Percentiles rank a stretch among this genome's conserved stretches.
Evolutionary conservation across 2,329 filamentous ascomycete species (phyloP).

Genomic region (Alternaria tenuissima): DNA sequence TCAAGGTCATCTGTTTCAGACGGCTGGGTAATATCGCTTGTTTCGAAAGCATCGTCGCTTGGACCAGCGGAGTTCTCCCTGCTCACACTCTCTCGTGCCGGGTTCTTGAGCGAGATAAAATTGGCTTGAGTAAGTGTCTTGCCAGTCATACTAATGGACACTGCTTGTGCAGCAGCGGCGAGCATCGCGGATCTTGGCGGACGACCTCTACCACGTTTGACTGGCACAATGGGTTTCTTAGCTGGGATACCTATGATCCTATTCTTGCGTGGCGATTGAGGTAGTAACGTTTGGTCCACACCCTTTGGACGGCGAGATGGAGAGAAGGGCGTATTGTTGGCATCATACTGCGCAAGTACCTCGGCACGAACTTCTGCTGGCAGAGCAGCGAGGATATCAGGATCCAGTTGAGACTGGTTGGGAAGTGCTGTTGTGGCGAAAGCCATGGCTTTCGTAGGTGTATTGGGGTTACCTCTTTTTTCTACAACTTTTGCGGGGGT

Average conservation of each 20-base stretch:
- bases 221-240: constrained; percentile 64
- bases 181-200: constrained; percentile 46
- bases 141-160: constrained; percentile 43
- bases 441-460: constrained; percentile 28
- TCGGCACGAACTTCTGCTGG: constrained; percentile 88
- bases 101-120: constrained; percentile 62
- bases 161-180: constrained; percentile 62
- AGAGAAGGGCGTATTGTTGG: constrained; percentile 32
- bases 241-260: constrained; percentile 59
- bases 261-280: constrained; percentile 61
- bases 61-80: constrained; percentile 25
- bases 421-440: constrained; percentile 57
- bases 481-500: constrained; percentile 26
- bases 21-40: constrained; percentile 8
- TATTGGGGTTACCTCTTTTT: constrained; percentile 10
- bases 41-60: constrained; percentile 38
- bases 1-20: constrained; percentile 35
- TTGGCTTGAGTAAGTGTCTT: constrained; percentile 72
- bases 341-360: constrained; percentile 74
- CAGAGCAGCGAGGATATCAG: constrained; percentile 81
- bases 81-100: constrained; percentile 21
- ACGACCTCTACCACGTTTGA: constrained; percentile 71
- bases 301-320: constrained; percentile 47
- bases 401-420: constrained; percentile 80
- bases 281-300: constrained; percentile 44